Percentiles rank a stretch among this genome's conserved stretches.
These are phyloP conservation scores for Liquidambar formosana DNA, from an alignment of 164 flowering plant genomes.

Conservation along the genomic window DNA sequence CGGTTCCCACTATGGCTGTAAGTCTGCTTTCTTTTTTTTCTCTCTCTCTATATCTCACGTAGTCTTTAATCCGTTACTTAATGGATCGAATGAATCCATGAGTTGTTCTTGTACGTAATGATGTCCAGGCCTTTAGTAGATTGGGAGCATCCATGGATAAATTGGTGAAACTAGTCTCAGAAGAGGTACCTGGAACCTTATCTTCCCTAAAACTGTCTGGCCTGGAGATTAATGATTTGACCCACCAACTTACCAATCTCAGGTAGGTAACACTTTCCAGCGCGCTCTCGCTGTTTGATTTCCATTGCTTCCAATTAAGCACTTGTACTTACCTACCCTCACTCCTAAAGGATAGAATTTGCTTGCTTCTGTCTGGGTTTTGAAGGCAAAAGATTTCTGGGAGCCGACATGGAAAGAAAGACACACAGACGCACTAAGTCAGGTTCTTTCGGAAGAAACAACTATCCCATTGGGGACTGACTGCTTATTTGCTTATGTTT, in stretches of 20 bases:
- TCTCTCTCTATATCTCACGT: not conserved
- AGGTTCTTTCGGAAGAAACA: not conserved
- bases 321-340: no score
- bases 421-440: slow-evolving; percentile 1
- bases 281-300: not conserved
- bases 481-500: no score
- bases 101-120: not conserved
- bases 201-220: slow-evolving; percentile 21
- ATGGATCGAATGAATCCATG: not conserved
- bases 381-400: slow-evolving; percentile 12
- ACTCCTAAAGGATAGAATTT: not conserved
- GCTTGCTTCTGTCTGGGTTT: not conserved
- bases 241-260: slow-evolving; percentile 13
- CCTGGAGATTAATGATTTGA: slow-evolving; percentile 19
- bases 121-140: slow-evolving; percentile 20
- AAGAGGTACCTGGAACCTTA: slow-evolving; percentile 26
- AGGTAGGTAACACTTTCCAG: slow-evolving; percentile 7
- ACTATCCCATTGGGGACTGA: no score
- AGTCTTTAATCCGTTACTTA: not conserved
- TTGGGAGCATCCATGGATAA: slow-evolving; percentile 9
- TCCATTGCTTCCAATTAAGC: no score
- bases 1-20: slow-evolving; percentile 22
- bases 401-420: not conserved
- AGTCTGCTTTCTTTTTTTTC: not conserved
- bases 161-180: slow-evolving; percentile 9